Conservation (phyloP, 805 yeast species). For the Yarrowia sp. region DNA sequence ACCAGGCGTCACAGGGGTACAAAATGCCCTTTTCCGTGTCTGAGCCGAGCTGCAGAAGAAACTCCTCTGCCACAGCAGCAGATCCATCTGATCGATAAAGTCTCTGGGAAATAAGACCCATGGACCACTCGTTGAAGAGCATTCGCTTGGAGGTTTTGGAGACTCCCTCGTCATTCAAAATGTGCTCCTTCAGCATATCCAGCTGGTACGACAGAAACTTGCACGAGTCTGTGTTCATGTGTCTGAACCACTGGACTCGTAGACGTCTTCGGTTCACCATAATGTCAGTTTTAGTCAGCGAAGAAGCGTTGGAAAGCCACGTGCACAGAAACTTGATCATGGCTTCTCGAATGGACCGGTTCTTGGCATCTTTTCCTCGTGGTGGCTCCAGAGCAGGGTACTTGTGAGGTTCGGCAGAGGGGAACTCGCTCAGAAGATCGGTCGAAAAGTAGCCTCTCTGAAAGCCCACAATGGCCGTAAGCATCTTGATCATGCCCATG, state of each 20-base stretch:
- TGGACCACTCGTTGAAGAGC: constrained; percentile 72
- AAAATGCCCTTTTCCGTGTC: constrained; percentile 40
- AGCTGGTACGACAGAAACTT: constrained; percentile 44
- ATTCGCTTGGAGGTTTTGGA: constrained; percentile 68
- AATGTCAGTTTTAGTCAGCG: constrained; percentile 62
- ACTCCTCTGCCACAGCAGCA: constrained; percentile 38
- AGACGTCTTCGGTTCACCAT: constrained; percentile 52
- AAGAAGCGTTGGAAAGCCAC: constrained; percentile 48
- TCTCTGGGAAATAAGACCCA: constrained; percentile 55
- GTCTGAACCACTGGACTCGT: constrained; percentile 65
- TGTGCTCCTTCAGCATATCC: constrained; percentile 46
- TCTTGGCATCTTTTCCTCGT: not conserved
- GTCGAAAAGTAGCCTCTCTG: constrained; percentile 51
- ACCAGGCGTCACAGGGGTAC: constrained; percentile 38
- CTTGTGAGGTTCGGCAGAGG: constrained; percentile 44
- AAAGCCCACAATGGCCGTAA: constrained; percentile 51
- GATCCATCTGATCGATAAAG: constrained; percentile 43
- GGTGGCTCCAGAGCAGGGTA: constrained; percentile 12
- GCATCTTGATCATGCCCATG: constrained; percentile 56
- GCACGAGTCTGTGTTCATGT: constrained; percentile 53
- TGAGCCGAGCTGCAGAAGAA: constrained; percentile 50
- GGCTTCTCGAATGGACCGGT: constrained; percentile 47
- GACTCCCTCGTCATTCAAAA: constrained; percentile 58
- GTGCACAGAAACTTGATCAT: constrained; percentile 62
- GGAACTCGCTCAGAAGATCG: constrained; percentile 63